Evolutionary conservation across 2,329 filamentous ascomycete species (phyloP), one percentile per base, ranked within the genome.

Genomic region (Purpureocillium lavendulum): DNA sequence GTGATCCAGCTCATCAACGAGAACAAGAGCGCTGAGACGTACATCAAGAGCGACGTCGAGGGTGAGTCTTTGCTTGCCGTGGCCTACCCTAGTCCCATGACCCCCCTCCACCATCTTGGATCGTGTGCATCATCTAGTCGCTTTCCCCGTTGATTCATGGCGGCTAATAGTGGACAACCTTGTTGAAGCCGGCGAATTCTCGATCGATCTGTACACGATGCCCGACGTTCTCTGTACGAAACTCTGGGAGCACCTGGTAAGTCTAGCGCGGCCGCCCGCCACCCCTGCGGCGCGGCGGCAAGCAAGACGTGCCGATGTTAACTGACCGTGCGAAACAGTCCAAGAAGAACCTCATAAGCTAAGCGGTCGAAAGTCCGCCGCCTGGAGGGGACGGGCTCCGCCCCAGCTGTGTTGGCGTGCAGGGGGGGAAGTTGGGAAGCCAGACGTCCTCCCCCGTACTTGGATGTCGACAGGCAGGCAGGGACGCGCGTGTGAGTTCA

Each of bases 1-100:
- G 87, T 97, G 17, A 94, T 98, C 45, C 90, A 97, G 67, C 83
- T 98, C 77, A 90, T 98, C 46, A 92, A 97, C 62, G 92, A 98
- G 66, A 87, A 96, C 67, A 97, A 97, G 72, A 82, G 79, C 1
- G 78, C 87, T 6, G 88, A 95, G 48, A 96, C 90, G 1, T 97
- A 95, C 66, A 94, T 90, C 36, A 89, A 94, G 69, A 97, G 96
- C 54, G 94, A 98, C 62, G 78, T 96, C 42, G 92, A 98, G 56
- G 84, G 87, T 94, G 68, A 67, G 83, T 26, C 10, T 10, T 26
- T 26, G 21, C 10, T 26, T 26, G 6, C 21, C 21, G n/a, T n/a
- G n/a, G n/a, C n/a, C n/a, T n/a, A n/a, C 21, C 21, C 10, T 26
- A n/a, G n/a, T 26, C 21, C 21, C 75, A 21, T 44, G 40, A 15